Conservation (phyloP, 140 eudicot genomes). For the Stevia rebaudiana region DNA sequence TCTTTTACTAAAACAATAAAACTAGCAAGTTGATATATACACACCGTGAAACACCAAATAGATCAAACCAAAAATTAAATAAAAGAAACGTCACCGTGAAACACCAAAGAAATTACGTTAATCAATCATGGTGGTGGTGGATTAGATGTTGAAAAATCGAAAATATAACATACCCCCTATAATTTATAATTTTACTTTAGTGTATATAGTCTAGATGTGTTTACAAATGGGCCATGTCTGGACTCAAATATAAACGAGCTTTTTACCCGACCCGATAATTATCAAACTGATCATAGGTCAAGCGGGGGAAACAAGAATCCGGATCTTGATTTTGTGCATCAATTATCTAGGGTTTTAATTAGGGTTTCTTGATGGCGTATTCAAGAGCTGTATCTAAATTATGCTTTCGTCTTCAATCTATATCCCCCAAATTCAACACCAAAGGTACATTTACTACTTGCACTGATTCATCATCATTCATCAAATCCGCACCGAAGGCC, state of each 20-base stretch:
- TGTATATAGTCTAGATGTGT: no score
- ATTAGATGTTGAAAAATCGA: no score
- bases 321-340: neutral
- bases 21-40: no score
- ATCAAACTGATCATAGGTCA: neutral
- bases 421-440: slow-evolving; percentile 28
- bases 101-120: no score
- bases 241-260: slow-evolving; percentile 1
- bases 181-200: no score
- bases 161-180: no score
- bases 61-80: no score
- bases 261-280: slow-evolving; percentile 24
- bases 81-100: no score
- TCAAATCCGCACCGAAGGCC: slow-evolving; percentile 18
- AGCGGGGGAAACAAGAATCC: neutral
- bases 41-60: no score
- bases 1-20: no score
- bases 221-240: neutral
- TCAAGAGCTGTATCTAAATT: slow-evolving; percentile 33
- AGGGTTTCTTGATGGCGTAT: slow-evolving; percentile 35
- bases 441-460: slow-evolving; percentile 7
- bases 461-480: slow-evolving; percentile 16
- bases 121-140: no score
- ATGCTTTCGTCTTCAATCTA: slow-evolving; percentile 28
- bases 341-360: slow-evolving; percentile 18